Base-by-base conservation (phyloP, 768 basidiomycete species). In the Amanita subjunquillea region DNA sequence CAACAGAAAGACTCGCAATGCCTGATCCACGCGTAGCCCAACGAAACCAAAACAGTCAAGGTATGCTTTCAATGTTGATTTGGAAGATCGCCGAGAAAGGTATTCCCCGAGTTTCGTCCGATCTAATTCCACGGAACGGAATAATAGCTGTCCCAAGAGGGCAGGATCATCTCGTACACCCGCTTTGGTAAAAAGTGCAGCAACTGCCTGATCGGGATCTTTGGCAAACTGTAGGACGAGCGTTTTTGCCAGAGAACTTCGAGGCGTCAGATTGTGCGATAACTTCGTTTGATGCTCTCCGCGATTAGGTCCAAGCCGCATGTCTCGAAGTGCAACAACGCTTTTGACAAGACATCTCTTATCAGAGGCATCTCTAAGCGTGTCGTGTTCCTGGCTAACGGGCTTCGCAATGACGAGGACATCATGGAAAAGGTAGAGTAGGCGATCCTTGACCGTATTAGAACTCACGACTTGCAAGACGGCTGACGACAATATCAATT, bases 351-450 rank as follows among this genome's bases (percentile, higher is more conserved):
- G 70, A 63, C 89, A 95, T 63, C 82, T 83, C 61, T 85, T 77
- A 59, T 93, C 91, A 22, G 80, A 79, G 52, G 80, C 79, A 53
- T 76, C 75, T 23, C 69, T 65, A 32, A 82, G 72, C 34, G 72
- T 69, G 56, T 88, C 85, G 47, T 79, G 76, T 41, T 87, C 83
- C 36, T 80, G 77, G 50, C 82, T 71, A 54, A 93, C 74, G 10
- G 93, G 93, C 66, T 98, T 98, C 38, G 94, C 86, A 58, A 98
- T 80, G 65, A 98, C 78, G 51, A 98, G 79, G 50, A 98, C 79
- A 65, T 99, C 96, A 65, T 74, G 91, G 77, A 99, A 99, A n/a
- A 98, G 77, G 72, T 98, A 94, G 8, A 98, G 78, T 70, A 91
- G 91, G 9, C 96, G 84, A 62, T 97, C 93, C 67, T 98, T 97